Evolutionary conservation across 2,329 filamentous ascomycete species (phyloP).

Genomic region (Sarocladiaceae sp.): DNA sequence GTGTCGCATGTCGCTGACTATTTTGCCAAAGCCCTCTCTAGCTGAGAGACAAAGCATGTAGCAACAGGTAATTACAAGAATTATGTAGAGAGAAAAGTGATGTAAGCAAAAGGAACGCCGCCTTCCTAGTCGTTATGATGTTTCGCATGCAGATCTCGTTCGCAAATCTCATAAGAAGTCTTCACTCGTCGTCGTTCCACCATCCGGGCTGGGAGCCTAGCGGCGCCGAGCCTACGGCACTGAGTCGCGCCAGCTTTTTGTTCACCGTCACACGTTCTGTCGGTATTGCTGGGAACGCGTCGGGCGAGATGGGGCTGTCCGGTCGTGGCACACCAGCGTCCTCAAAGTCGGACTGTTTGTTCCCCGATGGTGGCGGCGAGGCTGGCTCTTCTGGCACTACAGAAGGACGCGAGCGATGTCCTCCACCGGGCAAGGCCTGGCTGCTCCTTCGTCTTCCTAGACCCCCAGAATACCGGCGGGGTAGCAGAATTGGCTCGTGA

Average conservation of each 20-base stretch:
- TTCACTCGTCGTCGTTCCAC: slow-evolving; percentile 36
- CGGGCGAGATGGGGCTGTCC: slow-evolving; percentile 33
- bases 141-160: too few relatives aligned
- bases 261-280: slow-evolving; percentile 18
- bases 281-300: slow-evolving; percentile 21
- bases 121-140: slow-evolving; percentile 10
- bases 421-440: not conserved
- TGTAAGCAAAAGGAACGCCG: not conserved
- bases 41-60: too few relatives aligned
- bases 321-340: slow-evolving; percentile 28
- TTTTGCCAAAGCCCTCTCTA: too few relatives aligned
- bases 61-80: slow-evolving; percentile 7
- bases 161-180: not conserved
- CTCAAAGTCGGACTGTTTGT: slow-evolving; percentile 11
- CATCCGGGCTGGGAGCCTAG: slow-evolving; percentile 24
- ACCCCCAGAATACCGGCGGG: not conserved
- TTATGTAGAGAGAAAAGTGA: not conserved
- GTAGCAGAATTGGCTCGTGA: slow-evolving; percentile 2
- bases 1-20: too few relatives aligned
- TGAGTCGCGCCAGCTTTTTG: slow-evolving; percentile 36
- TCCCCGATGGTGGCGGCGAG: not conserved
- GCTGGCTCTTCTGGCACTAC: slow-evolving; percentile 3
- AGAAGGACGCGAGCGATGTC: not conserved
- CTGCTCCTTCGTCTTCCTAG: slow-evolving; percentile 2
- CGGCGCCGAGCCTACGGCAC: slow-evolving; percentile 28